phyloP scores from a whole-genome alignment of 306 rosid genomes.

The Prunus mume region DNA sequence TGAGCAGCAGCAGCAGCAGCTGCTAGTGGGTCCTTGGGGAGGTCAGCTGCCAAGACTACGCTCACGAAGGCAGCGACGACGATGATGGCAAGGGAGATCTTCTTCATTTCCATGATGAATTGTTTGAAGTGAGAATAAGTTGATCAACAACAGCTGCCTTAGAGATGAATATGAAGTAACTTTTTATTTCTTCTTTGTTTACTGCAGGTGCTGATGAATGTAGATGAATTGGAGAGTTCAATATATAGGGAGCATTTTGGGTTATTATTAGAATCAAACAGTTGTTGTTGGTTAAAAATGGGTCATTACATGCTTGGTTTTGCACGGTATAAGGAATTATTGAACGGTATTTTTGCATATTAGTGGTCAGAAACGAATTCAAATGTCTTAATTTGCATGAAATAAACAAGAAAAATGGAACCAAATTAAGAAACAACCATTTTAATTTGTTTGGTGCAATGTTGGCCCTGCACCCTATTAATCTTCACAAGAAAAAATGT shows the following conservation, averaged over 20 bases:
- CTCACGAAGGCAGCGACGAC: slow-evolving; percentile 6
- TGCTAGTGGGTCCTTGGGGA: not conserved
- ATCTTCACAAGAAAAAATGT: too few relatives aligned
- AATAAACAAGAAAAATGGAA: not conserved
- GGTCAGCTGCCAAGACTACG: not conserved
- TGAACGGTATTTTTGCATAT: not conserved
- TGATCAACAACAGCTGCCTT: not conserved
- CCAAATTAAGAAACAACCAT: not conserved
- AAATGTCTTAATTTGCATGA: not conserved
- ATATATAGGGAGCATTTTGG: not conserved
- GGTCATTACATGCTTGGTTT: not conserved
- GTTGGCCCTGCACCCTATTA: not conserved
- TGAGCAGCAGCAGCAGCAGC: not conserved
- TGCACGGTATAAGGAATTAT: not conserved
- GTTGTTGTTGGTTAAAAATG: not conserved
- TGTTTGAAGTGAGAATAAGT: not conserved
- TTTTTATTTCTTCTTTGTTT: not conserved
- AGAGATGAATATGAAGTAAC: not conserved
- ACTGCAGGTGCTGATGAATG: slow-evolving; percentile 4
- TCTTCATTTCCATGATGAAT: slow-evolving; percentile 20
- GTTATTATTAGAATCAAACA: not conserved
- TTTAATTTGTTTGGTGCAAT: not conserved
- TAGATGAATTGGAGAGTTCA: not conserved
- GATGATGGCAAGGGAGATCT: slow-evolving; percentile 6
- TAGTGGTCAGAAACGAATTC: not conserved